Evolutionary conservation across 2,329 filamentous ascomycete genomes (phyloP), one percentile per base, ranked within the genome.

Genomic region (Nothopassalora personata): DNA sequence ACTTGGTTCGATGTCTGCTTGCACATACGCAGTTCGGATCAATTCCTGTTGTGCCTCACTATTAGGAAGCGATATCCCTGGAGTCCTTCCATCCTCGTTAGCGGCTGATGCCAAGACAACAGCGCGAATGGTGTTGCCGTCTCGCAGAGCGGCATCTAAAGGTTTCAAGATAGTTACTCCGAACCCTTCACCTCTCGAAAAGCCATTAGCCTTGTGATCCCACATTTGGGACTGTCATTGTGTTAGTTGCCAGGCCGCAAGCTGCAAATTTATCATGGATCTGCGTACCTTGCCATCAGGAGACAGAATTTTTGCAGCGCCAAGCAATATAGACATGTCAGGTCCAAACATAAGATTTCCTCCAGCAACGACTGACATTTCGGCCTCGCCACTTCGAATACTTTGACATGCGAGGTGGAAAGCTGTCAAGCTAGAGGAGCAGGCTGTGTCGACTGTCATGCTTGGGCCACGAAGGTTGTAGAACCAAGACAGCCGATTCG

Each of bases 181-280:
- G 10, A 83, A 68, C 0, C 81, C 82, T 53, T 86, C 83, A 13
- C 80, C 81, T 0, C 82, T 74, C n/a, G 73, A 80, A 67, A 76
- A 82, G 5, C 80, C 81, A 63, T 82, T 72, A 0, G 79, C 81
- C 2, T 66, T 63, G 1, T 67, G 70, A 13, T 70, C 68, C n/a
- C n/a, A n/a, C n/a, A n/a, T n/a, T n/a, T n/a, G n/a, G n/a, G n/a
- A n/a, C n/a, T n/a, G n/a, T n/a, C n/a, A n/a, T n/a, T n/a, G n/a
- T n/a, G n/a, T n/a, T n/a, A n/a, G n/a, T n/a, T n/a, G n/a, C n/a
- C n/a, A n/a, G n/a, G n/a, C n/a, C n/a, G n/a, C n/a, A n/a, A n/a
- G n/a, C n/a, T n/a, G n/a, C n/a, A n/a, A n/a, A n/a, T n/a, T n/a
- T n/a, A n/a, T n/a, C n/a, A n/a, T n/a, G 53, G 70, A 75, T 13